Conservation (phyloP, 345 rosid genomes). For the Eucalyptus tenuipes region DNA sequence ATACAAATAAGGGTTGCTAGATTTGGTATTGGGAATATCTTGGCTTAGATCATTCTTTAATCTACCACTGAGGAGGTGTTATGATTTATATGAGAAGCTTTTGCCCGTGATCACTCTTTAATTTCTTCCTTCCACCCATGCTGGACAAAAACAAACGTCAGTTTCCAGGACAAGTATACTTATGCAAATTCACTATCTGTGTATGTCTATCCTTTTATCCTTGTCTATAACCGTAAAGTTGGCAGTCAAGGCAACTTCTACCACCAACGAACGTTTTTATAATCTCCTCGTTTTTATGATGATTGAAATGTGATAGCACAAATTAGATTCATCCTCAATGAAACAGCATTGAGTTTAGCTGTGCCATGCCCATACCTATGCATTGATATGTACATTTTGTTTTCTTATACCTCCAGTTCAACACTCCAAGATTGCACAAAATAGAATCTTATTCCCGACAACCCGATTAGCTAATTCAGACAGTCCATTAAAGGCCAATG, state of each 20-base stretch:
- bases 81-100: not conserved
- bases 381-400: not conserved
- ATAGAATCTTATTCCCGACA: not conserved
- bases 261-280: not conserved
- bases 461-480: not conserved
- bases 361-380: not conserved
- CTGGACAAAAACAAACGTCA: not conserved
- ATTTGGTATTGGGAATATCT: not conserved
- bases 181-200: not conserved
- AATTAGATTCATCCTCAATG: not conserved
- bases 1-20: not conserved
- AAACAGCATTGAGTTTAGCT: not conserved
- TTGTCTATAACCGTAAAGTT: not conserved
- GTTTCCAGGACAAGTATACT: not conserved
- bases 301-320: not conserved
- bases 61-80: not conserved
- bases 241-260: not conserved
- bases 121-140: not conserved
- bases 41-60: not conserved
- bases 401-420: not conserved
- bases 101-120: not conserved
- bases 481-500: not conserved
- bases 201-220: not conserved
- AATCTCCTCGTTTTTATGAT: not conserved
- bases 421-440: not conserved